These are phyloP conservation scores for Sarocladiaceae sp. DNA, from an alignment of 2,329 filamentous ascomycete species.

Conservation along the genomic window DNA sequence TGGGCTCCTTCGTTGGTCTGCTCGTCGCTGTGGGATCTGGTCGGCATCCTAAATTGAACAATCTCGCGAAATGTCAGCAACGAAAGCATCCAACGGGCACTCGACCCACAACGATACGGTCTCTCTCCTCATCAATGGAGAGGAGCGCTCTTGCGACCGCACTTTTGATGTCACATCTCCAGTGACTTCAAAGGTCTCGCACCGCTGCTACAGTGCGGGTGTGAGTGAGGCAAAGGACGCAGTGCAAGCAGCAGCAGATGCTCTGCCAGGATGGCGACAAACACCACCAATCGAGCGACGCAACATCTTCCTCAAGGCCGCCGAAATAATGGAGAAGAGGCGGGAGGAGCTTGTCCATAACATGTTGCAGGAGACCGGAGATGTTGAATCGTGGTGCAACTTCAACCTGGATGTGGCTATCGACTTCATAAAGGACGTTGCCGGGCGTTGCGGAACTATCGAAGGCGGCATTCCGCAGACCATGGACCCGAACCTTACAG, in stretches of 20 bases:
- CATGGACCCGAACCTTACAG: constrained; percentile 31
- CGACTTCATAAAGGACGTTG: constrained; percentile 38
- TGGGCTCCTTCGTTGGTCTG: neutral
- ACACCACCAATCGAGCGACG: constrained; percentile 58
- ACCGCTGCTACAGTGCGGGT: constrained; percentile 52
- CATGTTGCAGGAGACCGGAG: constrained; percentile 49
- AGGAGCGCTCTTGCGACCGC: constrained; percentile 38
- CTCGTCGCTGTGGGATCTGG: neutral
- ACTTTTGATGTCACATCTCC: constrained; percentile 57
- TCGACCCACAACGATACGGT: constrained; percentile 20
- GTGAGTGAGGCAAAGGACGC: constrained; percentile 52
- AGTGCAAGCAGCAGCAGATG: constrained; percentile 52
- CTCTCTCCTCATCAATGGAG: constrained; percentile 39
- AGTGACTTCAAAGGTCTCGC: constrained; percentile 44
- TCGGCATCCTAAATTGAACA: neutral
- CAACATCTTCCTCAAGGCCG: constrained; percentile 66
- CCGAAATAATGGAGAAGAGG: constrained; percentile 57
- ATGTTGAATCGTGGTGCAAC: constrained; percentile 30
- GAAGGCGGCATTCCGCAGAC: constrained; percentile 29
- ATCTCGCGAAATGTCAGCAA: neutral
- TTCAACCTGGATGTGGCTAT: constrained; percentile 34
- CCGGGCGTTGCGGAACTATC: constrained; percentile 35
- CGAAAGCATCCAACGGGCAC: neutral
- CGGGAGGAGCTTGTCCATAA: constrained; percentile 56
- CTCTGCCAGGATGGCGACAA: constrained; percentile 66